Evolutionary conservation across 352 stramenopile genomes (phyloP).

Genomic region (Globisporangium sylvaticum): DNA sequence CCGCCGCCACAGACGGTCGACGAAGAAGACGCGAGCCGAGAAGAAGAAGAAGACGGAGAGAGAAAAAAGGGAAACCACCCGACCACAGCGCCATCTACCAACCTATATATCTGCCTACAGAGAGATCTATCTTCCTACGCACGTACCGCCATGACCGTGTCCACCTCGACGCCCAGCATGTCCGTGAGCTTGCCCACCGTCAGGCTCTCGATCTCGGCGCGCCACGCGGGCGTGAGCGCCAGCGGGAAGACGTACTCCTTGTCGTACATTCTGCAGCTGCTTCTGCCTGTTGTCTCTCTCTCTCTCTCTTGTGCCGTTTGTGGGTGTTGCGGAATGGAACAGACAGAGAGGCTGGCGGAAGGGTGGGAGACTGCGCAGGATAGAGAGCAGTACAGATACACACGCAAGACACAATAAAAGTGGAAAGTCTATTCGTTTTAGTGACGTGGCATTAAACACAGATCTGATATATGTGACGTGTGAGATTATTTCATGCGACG

Average conservation of each 20-base stretch:
- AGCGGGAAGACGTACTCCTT: constrained; percentile 62
- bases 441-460: background rate
- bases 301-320: background rate
- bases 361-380: background rate
- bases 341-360: background rate
- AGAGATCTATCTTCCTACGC: background rate
- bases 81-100: background rate
- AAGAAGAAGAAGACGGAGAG: background rate
- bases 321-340: constrained; percentile 7
- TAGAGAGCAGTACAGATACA: background rate
- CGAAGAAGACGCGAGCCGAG: constrained; percentile 1
- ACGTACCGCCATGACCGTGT: constrained; percentile 84
- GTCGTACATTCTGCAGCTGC: constrained; percentile 16
- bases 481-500: background rate
- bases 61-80: background rate
- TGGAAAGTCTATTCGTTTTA: background rate
- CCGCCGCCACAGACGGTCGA: background rate
- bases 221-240: constrained; percentile 49
- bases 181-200: constrained; percentile 60
- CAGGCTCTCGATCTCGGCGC: constrained; percentile 47
- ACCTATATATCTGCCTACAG: background rate
- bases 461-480: background rate
- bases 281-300: background rate
- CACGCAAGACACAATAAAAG: constrained; percentile 1
- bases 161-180: constrained; percentile 79